Conservation (phyloP, 352 stramenopile species). For the Phytophthora chlamydospora region DNA sequence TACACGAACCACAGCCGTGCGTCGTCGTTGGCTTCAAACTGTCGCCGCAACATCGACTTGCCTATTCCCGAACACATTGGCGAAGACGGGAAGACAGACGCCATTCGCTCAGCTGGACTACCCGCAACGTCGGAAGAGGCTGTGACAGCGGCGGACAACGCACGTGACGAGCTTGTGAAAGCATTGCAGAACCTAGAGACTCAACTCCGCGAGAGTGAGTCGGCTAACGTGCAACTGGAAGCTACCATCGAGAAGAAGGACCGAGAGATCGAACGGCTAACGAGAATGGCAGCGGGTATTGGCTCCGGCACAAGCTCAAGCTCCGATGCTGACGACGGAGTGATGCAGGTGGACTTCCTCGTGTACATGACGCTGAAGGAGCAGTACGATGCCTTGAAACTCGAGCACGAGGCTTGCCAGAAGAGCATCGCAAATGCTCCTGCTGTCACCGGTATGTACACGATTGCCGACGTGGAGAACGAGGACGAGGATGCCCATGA, state of each 20-base stretch:
- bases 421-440: constrained; percentile 11
- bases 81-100: constrained; percentile 21
- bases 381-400: constrained; percentile 54
- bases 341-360: constrained; percentile 62
- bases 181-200: constrained; percentile 57
- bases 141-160: constrained; percentile 17
- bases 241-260: constrained; percentile 56
- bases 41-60: constrained; percentile 20
- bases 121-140: constrained; percentile 24
- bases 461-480: constrained; percentile 32
- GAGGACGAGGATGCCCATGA: constrained; percentile 6
- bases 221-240: constrained; percentile 63
- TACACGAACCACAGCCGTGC: constrained; percentile 63
- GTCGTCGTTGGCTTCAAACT: constrained; percentile 45
- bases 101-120: constrained; percentile 25
- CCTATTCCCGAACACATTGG: constrained; percentile 19
- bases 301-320: constrained; percentile 15
- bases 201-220: constrained; percentile 59
- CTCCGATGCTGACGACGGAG: constrained; percentile 33
- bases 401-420: constrained; percentile 45
- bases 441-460: constrained; percentile 16
- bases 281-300: constrained; percentile 43
- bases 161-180: constrained; percentile 47
- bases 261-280: constrained; percentile 50
- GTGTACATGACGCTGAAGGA: constrained; percentile 60